Evolutionary conservation across 805 yeast genomes (phyloP).

Genomic region (Diddensiella transvaalensis): DNA sequence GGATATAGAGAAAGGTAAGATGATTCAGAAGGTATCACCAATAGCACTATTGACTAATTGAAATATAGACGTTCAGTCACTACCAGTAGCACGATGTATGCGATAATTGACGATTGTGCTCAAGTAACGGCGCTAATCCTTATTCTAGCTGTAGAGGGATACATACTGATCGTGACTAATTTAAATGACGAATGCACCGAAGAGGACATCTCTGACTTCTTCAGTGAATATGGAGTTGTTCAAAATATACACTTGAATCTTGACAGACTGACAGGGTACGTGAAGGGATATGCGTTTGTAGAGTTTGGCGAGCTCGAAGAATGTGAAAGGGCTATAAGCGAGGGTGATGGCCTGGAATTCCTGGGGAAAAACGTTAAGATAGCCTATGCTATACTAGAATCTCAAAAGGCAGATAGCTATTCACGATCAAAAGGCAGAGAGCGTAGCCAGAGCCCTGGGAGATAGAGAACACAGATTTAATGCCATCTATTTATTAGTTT

Average conservation of each 20-base stretch:
- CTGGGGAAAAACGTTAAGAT: conserved; percentile 34
- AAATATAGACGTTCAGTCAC: neutral
- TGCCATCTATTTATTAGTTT: no score
- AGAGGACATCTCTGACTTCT: conserved; percentile 41
- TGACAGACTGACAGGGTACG: conserved; percentile 44
- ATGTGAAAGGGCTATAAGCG: conserved; percentile 35
- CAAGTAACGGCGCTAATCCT: no score
- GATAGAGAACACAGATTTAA: no score
- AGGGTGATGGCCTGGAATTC: conserved; percentile 32
- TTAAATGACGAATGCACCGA: conserved; percentile 46
- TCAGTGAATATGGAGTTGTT: conserved; percentile 41
- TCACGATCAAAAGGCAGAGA: neutral
- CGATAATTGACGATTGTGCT: no score
- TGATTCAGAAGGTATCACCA: neutral
- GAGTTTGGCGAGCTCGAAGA: conserved; percentile 36
- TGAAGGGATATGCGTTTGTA: conserved; percentile 41
- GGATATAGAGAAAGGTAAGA: conserved; percentile 7
- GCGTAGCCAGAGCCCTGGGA: neutral
- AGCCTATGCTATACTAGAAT: conserved; percentile 41
- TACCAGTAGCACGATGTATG: neutral
- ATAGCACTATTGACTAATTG: neutral
- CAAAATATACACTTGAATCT: conserved; percentile 40
- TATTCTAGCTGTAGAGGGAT: conserved; percentile 39
- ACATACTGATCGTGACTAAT: conserved; percentile 39
- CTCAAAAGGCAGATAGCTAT: conserved; percentile 11